Base-by-base conservation (phyloP, 1,284 basidiomycete species). In the Boletus semigastroideus region DNA sequence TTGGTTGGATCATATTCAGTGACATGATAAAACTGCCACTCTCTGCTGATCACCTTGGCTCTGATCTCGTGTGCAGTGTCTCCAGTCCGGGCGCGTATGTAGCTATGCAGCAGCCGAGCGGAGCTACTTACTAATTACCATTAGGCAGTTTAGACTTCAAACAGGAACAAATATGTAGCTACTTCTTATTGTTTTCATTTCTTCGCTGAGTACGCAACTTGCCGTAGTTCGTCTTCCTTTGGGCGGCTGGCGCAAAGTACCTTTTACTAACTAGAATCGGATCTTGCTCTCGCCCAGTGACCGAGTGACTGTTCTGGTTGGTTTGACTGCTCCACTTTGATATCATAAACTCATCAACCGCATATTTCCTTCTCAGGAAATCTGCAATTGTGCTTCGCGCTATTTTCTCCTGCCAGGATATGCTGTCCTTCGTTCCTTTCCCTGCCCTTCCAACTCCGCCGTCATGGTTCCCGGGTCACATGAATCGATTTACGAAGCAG, bases 381-480 rank as follows among this genome's bases (percentile, higher is more conserved):
- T 51, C 41, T 19, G 33, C 33, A 42, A 22, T 22, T 22, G n/a
- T 37, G 19, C 39, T 30, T 19, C 22, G 46, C 45, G 42, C 44
- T 44, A 42, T 56, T 49, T 53, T 53, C 27, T 48, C 40, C 14
- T 30, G 41, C n/a, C n/a, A n/a, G n/a, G 45, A 53, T 53, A 76
- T 74, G 74, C 65, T 79, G 56, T 66, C 71, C 52, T 72, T 74
- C 56, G 70, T 83, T 52, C 71, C 74, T 33, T 71, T 78, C 58
- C 86, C 87, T 56, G 63, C 71, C 47, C 74, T 91, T 39, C 87
- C 89, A 44, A 70, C 74, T 45, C 84, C 92, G n/a, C 89, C 91
- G 48, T 94, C 93, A 74, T 98, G 95, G 95, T 97, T 91, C 71
- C 90, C 92, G 25, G 96, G 97, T 11, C 96, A 99, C 73, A 99